Conservation (phyloP, 2,329 filamentous ascomycete species). For the Shiraia bambusicola region DNA sequence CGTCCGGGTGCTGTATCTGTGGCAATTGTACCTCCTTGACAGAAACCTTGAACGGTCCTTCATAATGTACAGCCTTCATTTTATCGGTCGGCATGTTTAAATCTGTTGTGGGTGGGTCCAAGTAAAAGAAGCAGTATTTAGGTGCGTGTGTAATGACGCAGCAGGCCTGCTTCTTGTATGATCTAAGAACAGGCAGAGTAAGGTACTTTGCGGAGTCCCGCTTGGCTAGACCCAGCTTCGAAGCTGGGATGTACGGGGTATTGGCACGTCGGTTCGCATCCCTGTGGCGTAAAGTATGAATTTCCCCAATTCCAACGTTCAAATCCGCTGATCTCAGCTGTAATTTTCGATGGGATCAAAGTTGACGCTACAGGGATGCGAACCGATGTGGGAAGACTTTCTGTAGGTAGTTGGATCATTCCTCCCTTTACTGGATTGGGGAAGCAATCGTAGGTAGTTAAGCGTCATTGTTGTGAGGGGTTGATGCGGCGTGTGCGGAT, state of each 20-base stretch:
- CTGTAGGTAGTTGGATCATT: neutral
- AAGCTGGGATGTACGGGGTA: slow-evolving; percentile 1
- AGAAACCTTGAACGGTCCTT: slow-evolving; percentile 63
- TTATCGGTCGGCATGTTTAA: slow-evolving; percentile 27
- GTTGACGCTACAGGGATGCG: too few species aligned
- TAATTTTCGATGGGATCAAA: too few species aligned
- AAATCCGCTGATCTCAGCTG: too few species aligned
- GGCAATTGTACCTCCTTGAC: slow-evolving; percentile 62
- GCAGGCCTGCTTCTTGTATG: neutral
- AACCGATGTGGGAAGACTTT: too few species aligned
- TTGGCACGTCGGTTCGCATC: too few species aligned
- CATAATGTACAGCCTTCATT: slow-evolving; percentile 66
- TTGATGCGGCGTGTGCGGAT: slow-evolving; percentile 13
- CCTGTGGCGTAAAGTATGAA: too few species aligned
- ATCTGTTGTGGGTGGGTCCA: slow-evolving; percentile 11
- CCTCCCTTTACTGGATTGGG: slow-evolving; percentile 3
- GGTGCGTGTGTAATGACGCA: slow-evolving; percentile 12
- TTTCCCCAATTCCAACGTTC: too few species aligned
- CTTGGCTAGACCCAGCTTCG: neutral
- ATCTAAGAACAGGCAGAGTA: neutral
- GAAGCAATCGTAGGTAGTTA: slow-evolving; percentile 5
- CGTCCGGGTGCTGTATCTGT: slow-evolving; percentile 63
- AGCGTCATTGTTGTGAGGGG: slow-evolving; percentile 26
- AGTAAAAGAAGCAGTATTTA: slow-evolving; percentile 10
- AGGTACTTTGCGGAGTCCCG: neutral